Evolutionary conservation across 495 filamentous ascomycete species (phyloP).

Genomic region (Penicillium ochrochloron): DNA sequence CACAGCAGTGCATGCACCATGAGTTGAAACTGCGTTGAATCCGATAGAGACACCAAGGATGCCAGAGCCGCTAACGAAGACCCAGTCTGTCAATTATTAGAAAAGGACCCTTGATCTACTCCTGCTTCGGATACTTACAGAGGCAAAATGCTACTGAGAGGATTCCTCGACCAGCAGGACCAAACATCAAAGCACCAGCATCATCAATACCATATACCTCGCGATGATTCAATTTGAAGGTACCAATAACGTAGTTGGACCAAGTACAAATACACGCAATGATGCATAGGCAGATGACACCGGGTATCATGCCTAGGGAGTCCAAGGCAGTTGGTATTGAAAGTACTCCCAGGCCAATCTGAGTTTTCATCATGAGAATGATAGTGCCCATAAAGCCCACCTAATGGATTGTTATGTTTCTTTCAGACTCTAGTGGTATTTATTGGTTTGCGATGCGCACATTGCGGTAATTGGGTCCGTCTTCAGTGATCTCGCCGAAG

Average conservation of each 20-base stretch:
- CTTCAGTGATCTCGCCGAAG: conserved; percentile 1
- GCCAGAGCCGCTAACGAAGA: conserved; percentile 34
- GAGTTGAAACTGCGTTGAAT: conserved; percentile 62
- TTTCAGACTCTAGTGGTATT: neutral
- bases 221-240: conserved; percentile 68
- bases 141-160: conserved; percentile 56
- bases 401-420: neutral
- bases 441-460: neutral
- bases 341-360: conserved; percentile 61
- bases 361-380: conserved; percentile 31
- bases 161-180: conserved; percentile 59
- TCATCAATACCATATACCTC: conserved; percentile 69
- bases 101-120: conserved; percentile 37
- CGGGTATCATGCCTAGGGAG: conserved; percentile 59
- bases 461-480: neutral
- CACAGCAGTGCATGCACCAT: conserved; percentile 62
- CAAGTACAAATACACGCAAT: conserved; percentile 68
- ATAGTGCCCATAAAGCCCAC: conserved; percentile 16
- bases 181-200: conserved; percentile 64
- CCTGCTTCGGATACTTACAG: conserved; percentile 14
- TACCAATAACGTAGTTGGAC: conserved; percentile 68
- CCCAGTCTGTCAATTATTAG: conserved; percentile 55
- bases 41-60: conserved; percentile 74
- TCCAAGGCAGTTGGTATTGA: conserved; percentile 57
- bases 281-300: conserved; percentile 51